phyloP scores from a whole-genome alignment of 306 rosid genomes.

The Senna tora region DNA sequence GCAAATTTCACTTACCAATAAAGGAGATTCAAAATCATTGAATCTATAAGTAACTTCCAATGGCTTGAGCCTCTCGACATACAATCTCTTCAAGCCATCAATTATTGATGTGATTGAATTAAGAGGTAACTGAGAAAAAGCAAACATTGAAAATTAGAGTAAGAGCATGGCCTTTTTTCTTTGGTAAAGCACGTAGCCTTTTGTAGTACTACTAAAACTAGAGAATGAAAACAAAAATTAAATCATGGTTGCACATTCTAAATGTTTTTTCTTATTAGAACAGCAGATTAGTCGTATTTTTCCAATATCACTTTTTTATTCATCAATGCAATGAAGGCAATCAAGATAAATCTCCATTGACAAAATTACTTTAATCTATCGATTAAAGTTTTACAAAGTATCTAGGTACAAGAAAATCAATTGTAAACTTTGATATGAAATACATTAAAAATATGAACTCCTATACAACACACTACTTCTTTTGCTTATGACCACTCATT shows the following conservation, averaged over 20 bases:
- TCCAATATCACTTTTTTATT: conserved; percentile 25
- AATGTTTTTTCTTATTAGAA: neutral
- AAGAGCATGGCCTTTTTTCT: conserved; percentile 2
- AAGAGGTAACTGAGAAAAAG: conserved; percentile 59
- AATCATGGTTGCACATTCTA: conserved; percentile 14
- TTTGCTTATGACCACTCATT: conserved; percentile 1
- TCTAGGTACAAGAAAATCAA: neutral
- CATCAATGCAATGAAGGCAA: conserved; percentile 14
- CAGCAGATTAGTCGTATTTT: neutral
- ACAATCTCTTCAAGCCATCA: conserved; percentile 87
- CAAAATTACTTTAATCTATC: neutral
- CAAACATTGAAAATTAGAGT: conserved; percentile 18
- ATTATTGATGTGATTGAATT: conserved; percentile 77
- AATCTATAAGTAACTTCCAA: conserved; percentile 76
- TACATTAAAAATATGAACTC: neutral
- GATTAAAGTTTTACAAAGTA: neutral
- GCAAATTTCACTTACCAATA: conserved; percentile 62
- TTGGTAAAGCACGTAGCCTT: too few species aligned
- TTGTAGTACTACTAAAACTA: neutral
- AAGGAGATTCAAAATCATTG: conserved; percentile 81
- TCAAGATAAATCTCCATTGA: neutral
- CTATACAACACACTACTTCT: neutral
- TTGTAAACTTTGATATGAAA: neutral
- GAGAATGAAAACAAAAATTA: conserved; percentile 12
- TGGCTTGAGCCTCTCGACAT: conserved; percentile 80